phyloP scores from a whole-genome alignment of 306 rosid species.

The Quillaja saponaria region DNA sequence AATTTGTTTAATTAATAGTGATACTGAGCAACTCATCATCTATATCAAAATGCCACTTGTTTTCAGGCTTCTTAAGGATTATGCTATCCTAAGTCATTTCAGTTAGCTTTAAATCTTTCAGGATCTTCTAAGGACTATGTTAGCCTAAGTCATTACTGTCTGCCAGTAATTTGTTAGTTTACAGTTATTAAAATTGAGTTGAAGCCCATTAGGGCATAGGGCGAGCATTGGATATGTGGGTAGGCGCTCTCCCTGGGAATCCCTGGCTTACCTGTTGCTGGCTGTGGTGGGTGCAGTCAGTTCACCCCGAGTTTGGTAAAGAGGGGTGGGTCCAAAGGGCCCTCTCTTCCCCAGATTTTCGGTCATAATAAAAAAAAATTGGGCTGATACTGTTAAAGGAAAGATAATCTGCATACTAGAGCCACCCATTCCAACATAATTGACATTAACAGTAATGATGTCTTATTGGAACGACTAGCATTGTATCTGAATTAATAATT shows the following conservation, averaged over 20 bases:
- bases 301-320: too few relatives aligned
- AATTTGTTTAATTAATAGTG: conserved; percentile 20
- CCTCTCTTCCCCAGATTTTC: too few relatives aligned
- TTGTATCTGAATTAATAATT: background rate
- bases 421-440: background rate
- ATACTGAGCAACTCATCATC: background rate
- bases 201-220: too few relatives aligned
- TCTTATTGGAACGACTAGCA: background rate
- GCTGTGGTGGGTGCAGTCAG: too few relatives aligned
- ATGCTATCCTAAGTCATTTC: conserved; percentile 17
- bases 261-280: too few relatives aligned
- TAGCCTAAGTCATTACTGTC: conserved; percentile 1
- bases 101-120: background rate
- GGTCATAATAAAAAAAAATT: too few relatives aligned
- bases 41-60: background rate
- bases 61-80: conserved; percentile 5
- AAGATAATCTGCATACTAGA: background rate
- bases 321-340: too few relatives aligned
- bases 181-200: background rate
- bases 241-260: too few relatives aligned
- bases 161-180: background rate
- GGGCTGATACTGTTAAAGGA: background rate
- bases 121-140: background rate
- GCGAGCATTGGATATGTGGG: too few relatives aligned
- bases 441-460: background rate